Evolutionary conservation across 306 rosid species (phyloP), one percentile per base, ranked within the genome.

Genomic region (Castanopsis chinensis): DNA sequence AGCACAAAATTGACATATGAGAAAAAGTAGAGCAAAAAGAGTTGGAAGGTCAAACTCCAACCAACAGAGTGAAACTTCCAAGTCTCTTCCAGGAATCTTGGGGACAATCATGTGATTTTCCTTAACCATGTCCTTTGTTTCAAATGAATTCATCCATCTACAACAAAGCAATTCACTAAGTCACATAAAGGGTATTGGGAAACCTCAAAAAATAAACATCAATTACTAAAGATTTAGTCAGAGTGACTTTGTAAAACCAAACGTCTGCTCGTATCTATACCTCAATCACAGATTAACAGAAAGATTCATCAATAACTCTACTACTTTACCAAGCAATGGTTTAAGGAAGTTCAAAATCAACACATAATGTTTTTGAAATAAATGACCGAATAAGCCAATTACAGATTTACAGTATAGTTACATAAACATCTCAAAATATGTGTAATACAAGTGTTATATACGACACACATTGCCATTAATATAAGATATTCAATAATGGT

Each of bases 61-160:
- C 98, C 63, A 97, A 93, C 82, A 95, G 78, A 79, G 99, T 45
- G 97, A 91, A 77, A 97, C 99, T 53, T 97, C 99, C 83, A 95
- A 87, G 75, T 97, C 97, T 72, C 97, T 95, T 83, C 97, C 75
- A 28, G 99, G 97, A 71, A 94, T 80, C 87, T 69, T 94, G 5
- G 99, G 95, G 75, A 86, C 90, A 80, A 95, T 55, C 78, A 85
- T 65, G 56, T 68, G 83, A 82, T 82, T 85, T 73, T 85, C 90
- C 78, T 83, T 93, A 77, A 68, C 81, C 83, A 71, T 71, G 78
- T 76, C 84, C 79, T 73, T 75, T 18, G 75, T 78, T 67, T 83
- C 94, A 73, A 78, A 77, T 37, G 96, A 74, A 71, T 70, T 75
- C 75, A 85, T 63, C 97, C 89, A 90, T 78, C 98, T 95, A 82